phyloP scores from a whole-genome alignment of 2,329 filamentous ascomycete genomes.

The Aspergillus viridinutans region DNA sequence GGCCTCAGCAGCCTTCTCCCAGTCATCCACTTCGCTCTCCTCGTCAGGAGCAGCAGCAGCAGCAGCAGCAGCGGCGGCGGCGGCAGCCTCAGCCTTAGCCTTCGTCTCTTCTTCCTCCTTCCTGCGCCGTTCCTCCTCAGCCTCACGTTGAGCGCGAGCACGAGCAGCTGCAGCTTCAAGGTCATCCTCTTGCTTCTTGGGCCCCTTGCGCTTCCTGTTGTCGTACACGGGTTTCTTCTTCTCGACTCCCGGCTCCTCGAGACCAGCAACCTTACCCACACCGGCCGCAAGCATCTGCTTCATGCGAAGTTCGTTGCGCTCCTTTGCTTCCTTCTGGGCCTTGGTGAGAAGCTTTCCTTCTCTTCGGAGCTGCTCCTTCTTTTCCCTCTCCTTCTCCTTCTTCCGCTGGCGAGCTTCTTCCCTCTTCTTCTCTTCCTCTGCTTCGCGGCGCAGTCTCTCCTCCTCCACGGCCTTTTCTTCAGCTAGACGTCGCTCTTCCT shows the following conservation, averaged over 20 bases:
- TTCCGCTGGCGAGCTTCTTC: constrained; percentile 44
- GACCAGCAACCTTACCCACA: constrained; percentile 42
- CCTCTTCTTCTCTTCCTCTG: constrained; percentile 45
- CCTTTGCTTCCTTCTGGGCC: constrained; percentile 45
- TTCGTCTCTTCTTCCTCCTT: constrained; percentile 72
- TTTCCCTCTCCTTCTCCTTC: constrained; percentile 49
- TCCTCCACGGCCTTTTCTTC: constrained; percentile 41
- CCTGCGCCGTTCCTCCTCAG: constrained; percentile 53
- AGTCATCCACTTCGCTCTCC: constrained; percentile 65
- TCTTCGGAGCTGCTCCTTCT: constrained; percentile 46
- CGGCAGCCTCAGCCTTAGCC: constrained; percentile 70
- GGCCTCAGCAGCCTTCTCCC: constrained; percentile 76
- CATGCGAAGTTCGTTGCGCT: constrained; percentile 46
- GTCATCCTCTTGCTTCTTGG: constrained; percentile 58
- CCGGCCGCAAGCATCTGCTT: constrained; percentile 48
- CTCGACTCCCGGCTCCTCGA: constrained; percentile 46
- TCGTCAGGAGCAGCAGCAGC: constrained; percentile 46
- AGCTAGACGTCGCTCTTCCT: constrained; percentile 38
- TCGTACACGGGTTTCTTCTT: constrained; percentile 78
- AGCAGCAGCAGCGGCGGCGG: constrained; percentile 56
- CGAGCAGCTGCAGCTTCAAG: constrained; percentile 46
- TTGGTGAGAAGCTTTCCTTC: constrained; percentile 49
- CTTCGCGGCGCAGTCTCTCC: constrained; percentile 33
- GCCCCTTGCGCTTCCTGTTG: constrained; percentile 70
- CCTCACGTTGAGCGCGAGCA: constrained; percentile 43